Percentiles rank a stretch among this genome's conserved stretches.
phyloP scores from a whole-genome alignment of 495 filamentous ascomycete genomes.

The Arthonia radiata region DNA sequence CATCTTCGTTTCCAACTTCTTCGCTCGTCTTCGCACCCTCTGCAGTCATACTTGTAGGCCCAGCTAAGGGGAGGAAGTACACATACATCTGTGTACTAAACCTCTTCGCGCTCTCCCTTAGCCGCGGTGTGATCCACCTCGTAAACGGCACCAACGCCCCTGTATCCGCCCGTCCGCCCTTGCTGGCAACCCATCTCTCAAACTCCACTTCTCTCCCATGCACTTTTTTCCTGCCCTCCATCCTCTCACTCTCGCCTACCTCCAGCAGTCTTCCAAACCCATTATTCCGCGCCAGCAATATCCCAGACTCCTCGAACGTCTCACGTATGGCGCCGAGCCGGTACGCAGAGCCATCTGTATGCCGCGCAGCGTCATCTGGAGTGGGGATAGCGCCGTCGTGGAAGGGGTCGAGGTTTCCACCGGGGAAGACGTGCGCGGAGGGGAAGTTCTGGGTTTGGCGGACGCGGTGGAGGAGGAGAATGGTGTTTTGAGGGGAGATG shows the following conservation, averaged over 20 bases:
- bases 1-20: too few species aligned
- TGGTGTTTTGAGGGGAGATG: constrained; percentile 61
- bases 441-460: constrained; percentile 60
- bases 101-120: constrained; percentile 39
- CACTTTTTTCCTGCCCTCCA: constrained; percentile 40
- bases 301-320: constrained; percentile 85
- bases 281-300: constrained; percentile 42
- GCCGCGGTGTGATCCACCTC: constrained; percentile 67
- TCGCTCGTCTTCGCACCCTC: too few species aligned
- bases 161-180: constrained; percentile 39
- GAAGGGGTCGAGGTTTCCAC: constrained; percentile 52
- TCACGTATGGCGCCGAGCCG: constrained; percentile 63
- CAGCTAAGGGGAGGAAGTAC: constrained; percentile 57
- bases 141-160: constrained; percentile 62
- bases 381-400: constrained; percentile 40
- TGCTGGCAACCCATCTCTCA: constrained; percentile 33
- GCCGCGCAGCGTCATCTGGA: constrained; percentile 20
- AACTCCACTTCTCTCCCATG: constrained; percentile 38
- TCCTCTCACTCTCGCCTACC: constrained; percentile 30
- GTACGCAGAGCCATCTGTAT: constrained; percentile 44
- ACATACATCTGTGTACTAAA: constrained; percentile 94
- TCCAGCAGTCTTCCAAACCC: constrained; percentile 23
- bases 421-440: constrained; percentile 87
- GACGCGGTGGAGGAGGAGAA: constrained; percentile 72
- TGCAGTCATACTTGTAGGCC: too few species aligned